phyloP scores from a whole-genome alignment of 2,329 filamentous ascomycete species.

The Sporothrix pallida region DNA sequence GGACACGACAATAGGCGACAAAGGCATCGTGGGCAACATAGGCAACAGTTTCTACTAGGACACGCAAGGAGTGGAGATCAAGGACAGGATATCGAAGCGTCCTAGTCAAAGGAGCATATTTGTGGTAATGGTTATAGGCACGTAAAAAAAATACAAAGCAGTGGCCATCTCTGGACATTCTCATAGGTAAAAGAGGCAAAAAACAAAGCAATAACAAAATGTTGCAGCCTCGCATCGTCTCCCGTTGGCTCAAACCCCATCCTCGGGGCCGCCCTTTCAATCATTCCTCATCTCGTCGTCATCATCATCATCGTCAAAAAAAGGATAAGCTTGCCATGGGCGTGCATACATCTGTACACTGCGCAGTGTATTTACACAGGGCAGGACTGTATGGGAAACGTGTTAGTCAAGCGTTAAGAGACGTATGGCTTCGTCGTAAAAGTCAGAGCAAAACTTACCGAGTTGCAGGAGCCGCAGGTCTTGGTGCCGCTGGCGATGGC shows the following conservation, averaged over 20 bases:
- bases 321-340: background rate
- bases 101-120: background rate
- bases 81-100: background rate
- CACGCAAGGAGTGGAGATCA: background rate
- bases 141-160: background rate
- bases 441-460: constrained; percentile 50
- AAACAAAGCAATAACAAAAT: background rate
- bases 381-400: constrained; percentile 26
- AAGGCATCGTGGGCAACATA: no score
- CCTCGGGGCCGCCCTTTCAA: background rate
- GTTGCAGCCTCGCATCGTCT: background rate
- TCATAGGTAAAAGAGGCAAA: background rate
- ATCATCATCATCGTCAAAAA: background rate
- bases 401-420: background rate
- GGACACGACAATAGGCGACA: background rate
- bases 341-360: background rate
- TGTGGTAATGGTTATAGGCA: background rate
- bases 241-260: background rate
- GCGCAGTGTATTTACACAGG: constrained; percentile 28
- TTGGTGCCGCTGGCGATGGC: constrained; percentile 54
- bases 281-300: constrained; percentile 8
- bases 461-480: constrained; percentile 62
- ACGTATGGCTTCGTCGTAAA: background rate
- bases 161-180: background rate
- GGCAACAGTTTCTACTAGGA: background rate